Evolutionary conservation across 371 early-diverging fungal genomes (phyloP), one percentile per base, ranked within the genome.

Genomic region (Mortierella sp.): DNA sequence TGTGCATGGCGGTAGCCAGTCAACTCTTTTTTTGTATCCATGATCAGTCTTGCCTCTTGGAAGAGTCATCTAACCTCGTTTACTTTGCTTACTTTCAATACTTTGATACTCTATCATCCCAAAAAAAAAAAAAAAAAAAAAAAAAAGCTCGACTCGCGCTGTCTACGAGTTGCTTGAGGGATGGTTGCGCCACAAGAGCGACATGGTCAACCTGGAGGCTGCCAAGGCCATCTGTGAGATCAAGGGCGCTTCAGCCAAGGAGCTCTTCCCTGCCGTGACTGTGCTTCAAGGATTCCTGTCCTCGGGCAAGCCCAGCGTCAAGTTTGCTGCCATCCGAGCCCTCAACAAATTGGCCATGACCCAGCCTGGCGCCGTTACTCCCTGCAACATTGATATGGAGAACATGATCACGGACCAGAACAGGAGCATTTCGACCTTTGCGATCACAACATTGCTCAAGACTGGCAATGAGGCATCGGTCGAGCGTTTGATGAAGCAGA

Each of bases 161-260:
- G 86, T 98, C 66, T 94, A 93, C 75, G 92, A 93, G 56, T 73
- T 93, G 69, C 84, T 99, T 71, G 96, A 98, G 81, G 93, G 91
- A 26, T 97, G 92, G 91, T 85, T 98, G 62, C 85, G 95, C 70
- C 96, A 98, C 83, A 93, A 95, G 84, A 94, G 93, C 72, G 98
- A 99, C 71, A 97, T 98, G 95, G 98, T 99, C 60, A 94, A 94
- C 59, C 87, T 96, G 65, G 99, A 98, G 83, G 98, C 98, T n/a
- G 98, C 98, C 43, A 94, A 97, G 61, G 98, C 98, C 6, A 95
- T 97, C 75, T 98, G 97, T 83, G 90, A 93, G 60, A 90, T 98
- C 82, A 85, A 85, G 44, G 92, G 93, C 64, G 93, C 94, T 1
- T 91, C 93, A 4, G 80, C 84, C 58, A 94, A 95, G 81, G 95